A percentile compares a stretch with the other conserved stretches of the same genome.
Conservation (phyloP, 257 asterid species). For the Catharanthus roseus region DNA sequence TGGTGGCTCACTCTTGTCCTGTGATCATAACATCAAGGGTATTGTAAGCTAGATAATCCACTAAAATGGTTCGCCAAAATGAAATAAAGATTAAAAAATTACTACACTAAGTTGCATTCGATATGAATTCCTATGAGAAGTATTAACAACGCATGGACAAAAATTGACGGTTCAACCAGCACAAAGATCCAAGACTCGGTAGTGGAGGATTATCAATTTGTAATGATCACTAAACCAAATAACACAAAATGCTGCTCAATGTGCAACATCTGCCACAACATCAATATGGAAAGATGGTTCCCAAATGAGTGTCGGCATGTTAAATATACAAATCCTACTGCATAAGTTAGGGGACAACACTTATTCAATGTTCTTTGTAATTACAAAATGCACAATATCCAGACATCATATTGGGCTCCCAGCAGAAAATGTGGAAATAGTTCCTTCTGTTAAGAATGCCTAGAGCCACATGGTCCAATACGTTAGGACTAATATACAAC, state of each 20-base stretch:
- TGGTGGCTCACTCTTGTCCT: conserved; percentile 76
- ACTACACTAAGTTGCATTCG: neutral
- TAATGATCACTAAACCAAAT: neutral
- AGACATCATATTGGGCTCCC: neutral
- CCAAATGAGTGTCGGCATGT: neutral
- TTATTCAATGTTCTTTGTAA: neutral
- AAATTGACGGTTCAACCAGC: neutral
- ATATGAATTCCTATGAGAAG: neutral
- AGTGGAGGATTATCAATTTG: neutral
- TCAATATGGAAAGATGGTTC: neutral
- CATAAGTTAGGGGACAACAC: neutral
- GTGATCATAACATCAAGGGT: conserved; percentile 5
- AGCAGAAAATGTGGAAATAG: neutral
- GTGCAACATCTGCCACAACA: neutral
- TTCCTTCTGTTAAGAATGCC: no score
- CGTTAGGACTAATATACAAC: neutral
- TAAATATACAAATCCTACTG: no score
- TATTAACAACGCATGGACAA: no score
- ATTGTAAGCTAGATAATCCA: neutral
- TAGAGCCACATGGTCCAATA: neutral
- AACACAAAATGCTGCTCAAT: neutral
- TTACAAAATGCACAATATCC: no score
- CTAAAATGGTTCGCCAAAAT: neutral
- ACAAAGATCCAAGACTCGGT: neutral
- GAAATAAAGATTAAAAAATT: neutral